Conservation (phyloP, 2,329 filamentous ascomycete species). For the Fusarium torulosum region DNA sequence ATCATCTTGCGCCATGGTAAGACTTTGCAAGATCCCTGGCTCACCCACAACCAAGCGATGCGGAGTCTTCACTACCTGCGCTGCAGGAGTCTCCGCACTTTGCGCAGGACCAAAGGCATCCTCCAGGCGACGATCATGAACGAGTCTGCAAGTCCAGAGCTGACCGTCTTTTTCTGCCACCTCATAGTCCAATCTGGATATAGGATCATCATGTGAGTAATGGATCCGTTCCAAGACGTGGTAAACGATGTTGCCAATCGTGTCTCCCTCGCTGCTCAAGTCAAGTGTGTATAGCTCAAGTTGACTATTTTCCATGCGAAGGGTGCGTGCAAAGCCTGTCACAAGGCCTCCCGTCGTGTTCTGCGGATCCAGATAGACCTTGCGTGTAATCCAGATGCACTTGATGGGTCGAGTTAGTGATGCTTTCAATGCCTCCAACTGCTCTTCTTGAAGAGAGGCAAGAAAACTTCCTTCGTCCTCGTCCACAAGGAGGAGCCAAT, state of each 20-base stretch:
- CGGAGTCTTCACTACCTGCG: conserved; percentile 18
- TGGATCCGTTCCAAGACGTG: conserved; percentile 38
- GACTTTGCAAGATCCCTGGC: conserved; percentile 40
- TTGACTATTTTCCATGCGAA: conserved; percentile 40
- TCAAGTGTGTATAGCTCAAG: conserved; percentile 42
- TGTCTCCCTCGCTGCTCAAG: conserved; percentile 35
- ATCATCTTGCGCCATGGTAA: conserved; percentile 39
- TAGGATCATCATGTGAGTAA: conserved; percentile 41
- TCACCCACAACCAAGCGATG: conserved; percentile 39
- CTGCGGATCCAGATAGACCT: conserved; percentile 41
- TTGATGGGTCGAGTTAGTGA: conserved; percentile 36
- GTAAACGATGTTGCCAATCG: conserved; percentile 21
- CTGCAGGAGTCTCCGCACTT: conserved; percentile 25
- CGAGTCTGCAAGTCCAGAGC: conserved; percentile 44
- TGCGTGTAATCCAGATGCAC: conserved; percentile 42
- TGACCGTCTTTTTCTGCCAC: conserved; percentile 43
- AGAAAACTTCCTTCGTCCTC: conserved; percentile 41
- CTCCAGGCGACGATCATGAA: conserved; percentile 33
- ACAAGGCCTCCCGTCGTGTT: conserved; percentile 42
- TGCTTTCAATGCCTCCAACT: conserved; percentile 35
- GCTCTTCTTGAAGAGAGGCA: conserved; percentile 27
- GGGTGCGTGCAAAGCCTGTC: conserved; percentile 41
- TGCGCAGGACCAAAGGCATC: conserved; percentile 41
- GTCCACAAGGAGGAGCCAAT: conserved; percentile 39
- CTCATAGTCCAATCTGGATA: conserved; percentile 42